Evolutionary conservation across 257 asterid genomes (phyloP), one percentile per base, ranked within the genome.

Genomic region (Jaltomata sinuosa): DNA sequence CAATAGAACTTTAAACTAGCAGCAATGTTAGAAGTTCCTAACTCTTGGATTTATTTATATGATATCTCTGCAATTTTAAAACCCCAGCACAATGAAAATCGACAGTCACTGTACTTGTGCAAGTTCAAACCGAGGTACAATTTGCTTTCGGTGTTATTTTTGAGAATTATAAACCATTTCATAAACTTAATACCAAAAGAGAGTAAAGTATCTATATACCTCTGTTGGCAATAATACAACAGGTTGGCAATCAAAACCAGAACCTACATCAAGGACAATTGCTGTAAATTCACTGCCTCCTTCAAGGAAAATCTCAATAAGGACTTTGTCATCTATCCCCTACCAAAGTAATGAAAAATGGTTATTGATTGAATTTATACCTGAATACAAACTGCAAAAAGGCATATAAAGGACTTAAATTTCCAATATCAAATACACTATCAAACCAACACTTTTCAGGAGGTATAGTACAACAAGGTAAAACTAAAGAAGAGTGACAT

Each of bases 271-370:
- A 72, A 94, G 94, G 83, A 94, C 91, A 61, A 94, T 94, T 61
- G 98, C 92, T 40, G 98, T 94, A 88, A 94, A 94, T 88, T 94
- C 98, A 85, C 92, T 83, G 79, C 98, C 98, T 80, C 97, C 97
- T 92, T 94, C 97, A 83, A 94, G 94, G 88, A 94, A 94, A 86
- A 91, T 85, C 86, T 94, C 98, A 81, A 94, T 83, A 32, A 94
- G 81, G 86, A 94, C 96, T 85, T 86, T 91, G 89, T 94, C 97
- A 90, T 94, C 98, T 52, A 94, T 94, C 78, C 97, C 98, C 97
- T 94, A 90, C 87, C 47, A 85, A 77, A 85, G 83, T 57, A 85
- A 80, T 8, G 82, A 72, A 52, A 79, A 82, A 72, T 29, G 38
- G 50, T 71, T 31, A 72, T 53, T 76, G 61, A 84, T 78, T 31